phyloP scores from a whole-genome alignment of 352 stramenopile genomes.

The Phytopythium mirpurense region DNA sequence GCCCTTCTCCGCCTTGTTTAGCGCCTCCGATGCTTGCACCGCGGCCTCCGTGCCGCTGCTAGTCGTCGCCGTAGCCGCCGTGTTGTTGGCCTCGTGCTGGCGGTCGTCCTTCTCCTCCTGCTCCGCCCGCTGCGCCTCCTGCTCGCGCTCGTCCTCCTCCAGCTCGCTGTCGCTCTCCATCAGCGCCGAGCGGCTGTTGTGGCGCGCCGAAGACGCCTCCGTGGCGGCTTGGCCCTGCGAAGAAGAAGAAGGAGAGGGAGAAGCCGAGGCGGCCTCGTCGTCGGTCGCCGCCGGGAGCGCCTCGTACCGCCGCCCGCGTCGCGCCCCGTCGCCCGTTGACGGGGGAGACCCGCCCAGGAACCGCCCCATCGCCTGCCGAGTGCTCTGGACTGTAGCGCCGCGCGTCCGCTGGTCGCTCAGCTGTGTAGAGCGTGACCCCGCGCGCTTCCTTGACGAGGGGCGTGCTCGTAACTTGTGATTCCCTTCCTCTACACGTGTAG shows the following conservation, averaged over 20 bases:
- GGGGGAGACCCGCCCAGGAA: constrained; percentile 42
- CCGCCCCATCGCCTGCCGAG: constrained; percentile 30
- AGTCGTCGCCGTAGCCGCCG: constrained; percentile 5
- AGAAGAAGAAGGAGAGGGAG: constrained; percentile 20
- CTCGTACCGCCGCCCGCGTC: constrained; percentile 48
- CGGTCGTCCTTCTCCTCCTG: constrained; percentile 6
- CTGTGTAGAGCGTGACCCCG: not conserved
- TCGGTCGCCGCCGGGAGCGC: constrained; percentile 39
- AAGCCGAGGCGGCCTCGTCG: constrained; percentile 10
- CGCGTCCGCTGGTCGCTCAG: no score
- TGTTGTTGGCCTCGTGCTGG: constrained; percentile 14
- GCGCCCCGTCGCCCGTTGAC: constrained; percentile 17
- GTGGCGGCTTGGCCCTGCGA: constrained; percentile 8
- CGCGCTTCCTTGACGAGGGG: not conserved
- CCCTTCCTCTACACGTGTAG: no score
- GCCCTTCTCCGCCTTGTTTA: constrained; percentile 10
- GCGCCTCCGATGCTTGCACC: no score
- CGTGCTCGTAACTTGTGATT: no score
- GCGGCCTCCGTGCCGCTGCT: no score
- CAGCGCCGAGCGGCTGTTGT: constrained; percentile 15
- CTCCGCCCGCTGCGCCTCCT: constrained; percentile 17
- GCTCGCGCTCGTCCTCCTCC: constrained; percentile 13
- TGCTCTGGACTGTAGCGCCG: not conserved
- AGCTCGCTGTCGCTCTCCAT: constrained; percentile 26
- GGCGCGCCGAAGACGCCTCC: not conserved